Evolutionary conservation across 2,329 filamentous ascomycete genomes (phyloP), one percentile per base, ranked within the genome.

Genomic region (Fusarium scirpi): DNA sequence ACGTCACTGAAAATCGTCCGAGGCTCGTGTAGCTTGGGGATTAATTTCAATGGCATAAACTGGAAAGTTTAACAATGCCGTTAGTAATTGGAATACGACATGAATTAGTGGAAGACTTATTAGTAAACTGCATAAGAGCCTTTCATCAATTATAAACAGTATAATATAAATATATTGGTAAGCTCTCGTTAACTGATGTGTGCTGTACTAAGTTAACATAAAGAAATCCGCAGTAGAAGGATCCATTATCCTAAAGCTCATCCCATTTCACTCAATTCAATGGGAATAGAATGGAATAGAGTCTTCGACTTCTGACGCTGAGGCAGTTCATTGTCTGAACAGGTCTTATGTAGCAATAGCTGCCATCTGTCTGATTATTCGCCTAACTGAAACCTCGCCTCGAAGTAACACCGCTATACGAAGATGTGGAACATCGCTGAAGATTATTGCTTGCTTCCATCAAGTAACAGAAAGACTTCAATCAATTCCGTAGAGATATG

Each of bases 371-470:
- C 18, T 38, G 18, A 38, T n/a, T 12, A 7, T 38, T n/a, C 34
- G 34, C 34, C 34, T 38, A 38, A 38, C 18, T 38, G 34, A 38
- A 38, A 38, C 18, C 34, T 38, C 34, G 18, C 34, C 34, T 38
- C 10, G 18, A 38, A n/a, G 10, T 38, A 38, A 12, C 18, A 10
- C 34, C 18, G 18, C 34, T 38, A 38, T n/a, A 38, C 34, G 34
- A 38, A 38, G 34, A 38, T n/a, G 2, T n/a, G 18, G 34, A 38
- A 38, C 3, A 38, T 38, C 4, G 6, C 18, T 2, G 6, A 38
- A 38, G 10, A 18, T 4, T 2, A n/a, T n/a, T 38, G 1, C 10
- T 38, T 2, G 18, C 18, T 6, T 4, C 6, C 1, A n/a, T n/a
- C 34, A 38, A 6, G n/a, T n/a, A 6, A n/a, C 2, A n/a, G 6